Base-by-base conservation (phyloP, 768 basidiomycete species). In the Gloeopeniophorella convolvens region DNA sequence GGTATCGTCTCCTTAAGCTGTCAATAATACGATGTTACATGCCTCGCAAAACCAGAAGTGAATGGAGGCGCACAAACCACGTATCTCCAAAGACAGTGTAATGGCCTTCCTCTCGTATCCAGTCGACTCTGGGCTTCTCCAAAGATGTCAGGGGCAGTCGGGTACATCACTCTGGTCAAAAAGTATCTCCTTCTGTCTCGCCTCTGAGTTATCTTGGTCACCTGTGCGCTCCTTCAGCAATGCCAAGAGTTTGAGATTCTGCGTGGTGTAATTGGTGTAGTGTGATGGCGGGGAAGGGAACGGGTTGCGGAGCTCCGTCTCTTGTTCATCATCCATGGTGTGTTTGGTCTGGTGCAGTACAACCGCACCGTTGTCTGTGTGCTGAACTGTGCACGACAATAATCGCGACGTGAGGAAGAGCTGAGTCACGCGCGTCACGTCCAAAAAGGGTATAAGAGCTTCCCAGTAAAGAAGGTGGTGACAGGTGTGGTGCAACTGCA, bases 251-350 rank as follows among this genome's bases (percentile, higher is more conserved):
- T 72, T 72, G 44, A 95, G 72, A 61, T 93, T 91, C 62, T 79
- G 80, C 0, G 76, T 55, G 0, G 89, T 83, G 65, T 89, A 92
- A 48, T 81, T 82, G 9, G 75, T 74, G 66, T 91, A 90, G 62
- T 88, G 85, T 12, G 85, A 85, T 0, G 91, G 89, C 0, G 91
- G 91, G 4, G 87, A 87, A 21, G 92, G 92, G 64, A 94, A 95
- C 9, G 87, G 89, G 66, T 89, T 90, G 60, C 84, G 78, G 39
- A 90, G 72, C 59, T 89, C 86, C 48, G 81, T 75, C 48, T 83
- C 83, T 54, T 88, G 82, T 51, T 86, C 83, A 60, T 72, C 73
- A 33, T 83, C 79, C 79, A 82, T 82, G n/a, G n/a, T n/a, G n/a
- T n/a, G n/a, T n/a, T n/a, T n/a, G n/a, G n/a, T n/a, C n/a, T n/a